Conservation (phyloP, 2,329 filamentous ascomycete species). For the Shiraia sp. region DNA sequence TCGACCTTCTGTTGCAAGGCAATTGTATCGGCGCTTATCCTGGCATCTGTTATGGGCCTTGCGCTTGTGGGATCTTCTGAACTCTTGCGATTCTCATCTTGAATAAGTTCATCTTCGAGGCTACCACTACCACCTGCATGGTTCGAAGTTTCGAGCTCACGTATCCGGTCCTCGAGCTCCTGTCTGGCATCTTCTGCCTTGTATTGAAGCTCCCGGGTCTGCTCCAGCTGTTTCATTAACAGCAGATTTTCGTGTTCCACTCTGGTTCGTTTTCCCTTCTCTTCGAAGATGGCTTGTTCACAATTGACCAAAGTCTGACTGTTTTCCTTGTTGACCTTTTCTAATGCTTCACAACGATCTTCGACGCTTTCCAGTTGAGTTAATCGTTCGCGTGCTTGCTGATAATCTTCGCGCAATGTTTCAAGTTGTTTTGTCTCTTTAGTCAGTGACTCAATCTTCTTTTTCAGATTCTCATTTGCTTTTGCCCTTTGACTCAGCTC, state of each 20-base stretch:
- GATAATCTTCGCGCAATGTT: constrained; percentile 50
- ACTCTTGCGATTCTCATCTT: constrained; percentile 33
- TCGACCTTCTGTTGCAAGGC: constrained; percentile 48
- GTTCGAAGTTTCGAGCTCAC: constrained; percentile 45
- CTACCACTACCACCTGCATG: constrained; percentile 33
- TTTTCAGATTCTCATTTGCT: constrained; percentile 57
- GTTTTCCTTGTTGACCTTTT: constrained; percentile 58
- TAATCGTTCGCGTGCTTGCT: constrained; percentile 49
- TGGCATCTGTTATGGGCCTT: constrained; percentile 21
- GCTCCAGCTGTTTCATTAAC: constrained; percentile 52
- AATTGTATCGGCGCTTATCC: constrained; percentile 39
- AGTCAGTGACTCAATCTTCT: constrained; percentile 56
- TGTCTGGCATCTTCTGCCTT: constrained; percentile 53
- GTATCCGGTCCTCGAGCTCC: constrained; percentile 51
- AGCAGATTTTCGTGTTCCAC: constrained; percentile 54
- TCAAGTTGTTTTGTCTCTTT: constrained; percentile 52
- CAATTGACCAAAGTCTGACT: constrained; percentile 54
- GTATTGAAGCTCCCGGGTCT: constrained; percentile 52
- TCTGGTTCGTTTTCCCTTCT: constrained; percentile 52
- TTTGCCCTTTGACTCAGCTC: constrained; percentile 54
- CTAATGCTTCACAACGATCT: constrained; percentile 49
- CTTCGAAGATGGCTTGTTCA: constrained; percentile 57
- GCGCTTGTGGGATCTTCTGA: constrained; percentile 25
- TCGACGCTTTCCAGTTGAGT: constrained; percentile 51
- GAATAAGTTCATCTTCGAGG: constrained; percentile 47